These are phyloP conservation scores for Ceratobasidium sp. DNA, from an alignment of 1,284 basidiomycete genomes.

Conservation along the genomic window DNA sequence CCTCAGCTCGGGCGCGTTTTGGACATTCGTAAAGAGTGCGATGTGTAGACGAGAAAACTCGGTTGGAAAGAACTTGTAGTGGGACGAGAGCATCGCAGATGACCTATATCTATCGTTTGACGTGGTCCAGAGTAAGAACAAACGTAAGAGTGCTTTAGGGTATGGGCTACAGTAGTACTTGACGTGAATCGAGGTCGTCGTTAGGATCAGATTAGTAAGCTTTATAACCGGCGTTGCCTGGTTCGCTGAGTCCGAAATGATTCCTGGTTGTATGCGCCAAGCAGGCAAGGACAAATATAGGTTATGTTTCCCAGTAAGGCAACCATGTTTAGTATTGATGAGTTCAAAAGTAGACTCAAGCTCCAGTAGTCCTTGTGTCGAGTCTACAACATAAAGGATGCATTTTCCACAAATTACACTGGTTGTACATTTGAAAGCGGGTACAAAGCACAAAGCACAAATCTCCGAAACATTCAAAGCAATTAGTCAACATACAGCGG, in stretches of 20 bases:
- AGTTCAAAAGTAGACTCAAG: too few species aligned
- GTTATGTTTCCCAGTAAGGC: neutral
- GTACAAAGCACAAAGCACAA: too few species aligned
- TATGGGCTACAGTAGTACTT: too few species aligned
- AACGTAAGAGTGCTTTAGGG: neutral
- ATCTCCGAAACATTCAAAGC: neutral
- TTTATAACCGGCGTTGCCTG: too few species aligned
- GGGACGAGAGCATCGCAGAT: conserved; percentile 35
- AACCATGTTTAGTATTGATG: too few species aligned
- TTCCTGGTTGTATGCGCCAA: conserved; percentile 8
- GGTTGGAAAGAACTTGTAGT: conserved; percentile 45
- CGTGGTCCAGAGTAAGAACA: neutral
- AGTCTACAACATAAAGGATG: neutral
- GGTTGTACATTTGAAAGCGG: too few species aligned
- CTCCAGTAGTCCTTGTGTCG: neutral
- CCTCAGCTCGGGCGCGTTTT: conserved; percentile 73
- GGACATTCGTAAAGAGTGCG: conserved; percentile 76
- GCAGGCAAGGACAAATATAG: neutral
- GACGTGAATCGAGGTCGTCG: neutral
- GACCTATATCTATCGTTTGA: too few species aligned
- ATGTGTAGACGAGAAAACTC: conserved; percentile 64
- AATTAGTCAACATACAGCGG: conserved; percentile 37
- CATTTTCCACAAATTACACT: neutral
- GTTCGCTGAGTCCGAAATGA: neutral
- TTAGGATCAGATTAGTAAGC: conserved; percentile 1